These are phyloP conservation scores for Angomonas ambiguus DNA, from an alignment of 208 protist genomes.

Conservation along the genomic window DNA sequence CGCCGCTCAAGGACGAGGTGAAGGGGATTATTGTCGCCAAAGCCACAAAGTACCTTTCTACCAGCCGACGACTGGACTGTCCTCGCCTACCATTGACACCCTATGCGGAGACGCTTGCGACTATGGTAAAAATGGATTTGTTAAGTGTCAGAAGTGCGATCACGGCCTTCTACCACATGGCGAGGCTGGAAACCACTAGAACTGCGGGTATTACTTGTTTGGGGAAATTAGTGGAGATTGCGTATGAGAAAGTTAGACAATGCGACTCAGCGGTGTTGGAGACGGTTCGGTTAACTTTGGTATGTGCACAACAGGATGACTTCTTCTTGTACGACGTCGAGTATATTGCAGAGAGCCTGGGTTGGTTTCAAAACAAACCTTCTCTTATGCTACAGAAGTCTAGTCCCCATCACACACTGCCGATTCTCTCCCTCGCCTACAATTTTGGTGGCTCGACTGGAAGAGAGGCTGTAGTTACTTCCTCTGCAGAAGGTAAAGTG, in stretches of 20 bases:
- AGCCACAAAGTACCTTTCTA: slow-evolving; percentile 64
- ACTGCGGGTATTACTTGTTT: slow-evolving; percentile 81
- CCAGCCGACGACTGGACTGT: slow-evolving; percentile 63
- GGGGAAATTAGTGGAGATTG: slow-evolving; percentile 80
- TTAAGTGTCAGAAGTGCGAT: slow-evolving; percentile 62
- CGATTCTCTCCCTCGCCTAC: slow-evolving; percentile 80
- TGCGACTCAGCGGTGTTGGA: slow-evolving; percentile 57
- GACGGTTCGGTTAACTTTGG: slow-evolving; percentile 40
- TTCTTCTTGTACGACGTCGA: slow-evolving; percentile 85
- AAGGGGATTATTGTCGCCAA: slow-evolving; percentile 67
- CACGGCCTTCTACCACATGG: slow-evolving; percentile 58
- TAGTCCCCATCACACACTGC: slow-evolving; percentile 42
- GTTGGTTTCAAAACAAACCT: slow-evolving; percentile 73
- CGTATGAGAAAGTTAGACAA: slow-evolving; percentile 46
- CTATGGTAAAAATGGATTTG: slow-evolving; percentile 60
- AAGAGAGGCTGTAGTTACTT: slow-evolving; percentile 78
- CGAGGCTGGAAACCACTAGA: slow-evolving; percentile 61
- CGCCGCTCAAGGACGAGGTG: slow-evolving; percentile 27
- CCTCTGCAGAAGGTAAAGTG: slow-evolving; percentile 78
- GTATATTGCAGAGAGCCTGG: slow-evolving; percentile 83
- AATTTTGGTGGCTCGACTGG: slow-evolving; percentile 25
- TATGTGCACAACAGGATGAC: slow-evolving; percentile 65
- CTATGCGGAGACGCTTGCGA: slow-evolving; percentile 77
- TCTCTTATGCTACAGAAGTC: slow-evolving; percentile 39
- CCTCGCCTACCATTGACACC: slow-evolving; percentile 63